Conservation (phyloP, 768 basidiomycete species). For the Pleurotus sapidus region DNA sequence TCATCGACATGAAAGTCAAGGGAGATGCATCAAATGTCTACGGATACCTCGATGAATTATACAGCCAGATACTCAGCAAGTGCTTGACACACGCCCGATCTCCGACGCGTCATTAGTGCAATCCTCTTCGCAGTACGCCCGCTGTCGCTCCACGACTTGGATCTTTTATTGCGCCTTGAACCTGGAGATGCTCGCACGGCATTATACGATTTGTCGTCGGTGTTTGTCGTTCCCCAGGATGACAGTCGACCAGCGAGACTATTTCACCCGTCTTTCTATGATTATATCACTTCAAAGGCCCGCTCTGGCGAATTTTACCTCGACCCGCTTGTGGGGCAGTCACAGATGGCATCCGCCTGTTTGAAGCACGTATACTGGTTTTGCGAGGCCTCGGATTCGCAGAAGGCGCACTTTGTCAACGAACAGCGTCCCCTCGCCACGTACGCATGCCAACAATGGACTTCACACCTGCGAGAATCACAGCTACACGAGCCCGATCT, state of each 20-base stretch:
- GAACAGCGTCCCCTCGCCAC: not conserved
- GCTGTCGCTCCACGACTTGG: slow-evolving; percentile 7
- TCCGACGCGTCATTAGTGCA: slow-evolving; percentile 4
- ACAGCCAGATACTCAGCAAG: slow-evolving; percentile 6
- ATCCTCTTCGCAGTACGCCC: slow-evolving; percentile 3
- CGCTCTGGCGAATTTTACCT: slow-evolving; percentile 4
- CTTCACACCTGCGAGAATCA: slow-evolving; percentile 5
- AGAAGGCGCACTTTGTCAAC: not conserved
- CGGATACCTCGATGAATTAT: slow-evolving; percentile 7
- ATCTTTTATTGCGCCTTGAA: not conserved
- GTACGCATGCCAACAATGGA: slow-evolving; percentile 8
- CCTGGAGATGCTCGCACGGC: not conserved
- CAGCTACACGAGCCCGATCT: not conserved
- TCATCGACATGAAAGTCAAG: slow-evolving; percentile 8
- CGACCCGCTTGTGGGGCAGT: not conserved
- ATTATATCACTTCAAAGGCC: slow-evolving; percentile 8
- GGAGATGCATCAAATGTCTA: not conserved
- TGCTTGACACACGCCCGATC: not conserved
- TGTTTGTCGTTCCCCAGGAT: not conserved
- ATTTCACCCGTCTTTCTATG: slow-evolving; percentile 10
- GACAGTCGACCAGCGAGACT: slow-evolving; percentile 5
- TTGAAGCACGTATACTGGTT: not conserved
- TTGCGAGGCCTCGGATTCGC: not conserved
- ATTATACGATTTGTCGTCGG: slow-evolving; percentile 1
- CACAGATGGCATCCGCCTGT: not conserved